A percentile compares a stretch with the other conserved stretches of the same genome.
Conservation (phyloP, 169 alveolate genomes). For the Theileria parva region DNA sequence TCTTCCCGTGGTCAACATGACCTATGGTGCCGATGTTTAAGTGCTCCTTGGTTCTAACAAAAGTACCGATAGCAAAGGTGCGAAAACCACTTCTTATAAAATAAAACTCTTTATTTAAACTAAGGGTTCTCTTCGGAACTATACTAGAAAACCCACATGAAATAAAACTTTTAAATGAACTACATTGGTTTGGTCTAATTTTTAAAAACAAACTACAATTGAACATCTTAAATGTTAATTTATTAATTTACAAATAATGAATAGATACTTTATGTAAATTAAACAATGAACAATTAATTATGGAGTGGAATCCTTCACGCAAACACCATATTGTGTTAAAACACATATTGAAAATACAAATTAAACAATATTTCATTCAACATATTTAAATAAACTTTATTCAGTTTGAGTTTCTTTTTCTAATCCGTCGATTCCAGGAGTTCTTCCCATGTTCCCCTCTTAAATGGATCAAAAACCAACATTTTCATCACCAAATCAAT, state of each 20-base stretch:
- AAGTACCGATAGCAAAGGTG: slow-evolving; percentile 77
- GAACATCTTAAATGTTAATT: slow-evolving; percentile 1
- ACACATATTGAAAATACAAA: background rate
- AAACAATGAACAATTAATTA: background rate
- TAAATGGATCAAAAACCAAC: slow-evolving; percentile 22
- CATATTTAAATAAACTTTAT: background rate
- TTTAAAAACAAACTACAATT: slow-evolving; percentile 9
- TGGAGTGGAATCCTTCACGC: background rate
- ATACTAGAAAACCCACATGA: background rate
- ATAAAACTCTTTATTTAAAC: background rate
- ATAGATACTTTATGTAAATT: background rate
- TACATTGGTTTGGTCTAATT: slow-evolving; percentile 1
- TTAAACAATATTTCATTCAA: background rate
- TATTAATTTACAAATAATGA: slow-evolving; percentile 6
- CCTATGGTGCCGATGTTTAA: slow-evolving; percentile 96
- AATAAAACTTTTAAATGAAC: slow-evolving; percentile 13
- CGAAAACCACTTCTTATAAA: slow-evolving; percentile 14
- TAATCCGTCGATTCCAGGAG: slow-evolving; percentile 1
- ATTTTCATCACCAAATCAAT: slow-evolving; percentile 32
- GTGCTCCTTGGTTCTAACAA: slow-evolving; percentile 90
- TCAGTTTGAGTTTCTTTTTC: background rate
- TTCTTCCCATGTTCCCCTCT: slow-evolving; percentile 22
- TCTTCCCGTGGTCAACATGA: slow-evolving; percentile 95
- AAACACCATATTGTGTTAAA: background rate
- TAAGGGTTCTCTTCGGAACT: background rate